Conservation (phyloP, 257 asterid species). For the Asclepias syriaca region DNA sequence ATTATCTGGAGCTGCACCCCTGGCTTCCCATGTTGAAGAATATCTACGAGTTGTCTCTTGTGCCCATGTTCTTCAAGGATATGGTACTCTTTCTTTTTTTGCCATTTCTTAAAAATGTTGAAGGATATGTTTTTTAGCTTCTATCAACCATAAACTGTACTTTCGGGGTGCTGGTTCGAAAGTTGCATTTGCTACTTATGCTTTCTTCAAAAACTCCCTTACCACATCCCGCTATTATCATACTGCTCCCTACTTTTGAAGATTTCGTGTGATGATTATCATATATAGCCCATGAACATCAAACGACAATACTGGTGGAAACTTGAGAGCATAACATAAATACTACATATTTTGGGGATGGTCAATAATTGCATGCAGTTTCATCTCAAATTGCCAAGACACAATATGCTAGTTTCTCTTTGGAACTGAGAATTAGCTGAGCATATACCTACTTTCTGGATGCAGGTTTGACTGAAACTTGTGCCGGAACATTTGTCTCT, state of each 20-base stretch:
- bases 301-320: neutral
- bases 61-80: slow-evolving; percentile 88
- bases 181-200: neutral
- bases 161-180: neutral
- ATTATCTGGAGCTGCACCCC: slow-evolving; percentile 98
- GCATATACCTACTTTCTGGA: slow-evolving; percentile 5
- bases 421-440: neutral
- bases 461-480: slow-evolving; percentile 90
- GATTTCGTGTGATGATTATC: slow-evolving; percentile 1
- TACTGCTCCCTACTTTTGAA: neutral
- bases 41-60: slow-evolving; percentile 80
- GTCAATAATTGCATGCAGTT: neutral
- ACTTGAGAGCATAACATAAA: neutral
- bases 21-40: slow-evolving; percentile 89
- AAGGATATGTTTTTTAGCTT: neutral
- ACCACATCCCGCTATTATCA: neutral
- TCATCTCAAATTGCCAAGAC: neutral
- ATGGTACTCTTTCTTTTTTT: slow-evolving; percentile 50
- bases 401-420: neutral
- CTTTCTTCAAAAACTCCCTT: neutral
- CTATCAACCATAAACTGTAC: neutral
- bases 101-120: slow-evolving; percentile 1
- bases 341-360: neutral
- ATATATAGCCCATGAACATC: neutral
- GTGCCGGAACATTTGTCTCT: slow-evolving; percentile 93